Percentiles rank a stretch among this genome's conserved stretches.
Conservation (phyloP, 352 stramenopile species). For the Phytophthora ohioensis region DNA sequence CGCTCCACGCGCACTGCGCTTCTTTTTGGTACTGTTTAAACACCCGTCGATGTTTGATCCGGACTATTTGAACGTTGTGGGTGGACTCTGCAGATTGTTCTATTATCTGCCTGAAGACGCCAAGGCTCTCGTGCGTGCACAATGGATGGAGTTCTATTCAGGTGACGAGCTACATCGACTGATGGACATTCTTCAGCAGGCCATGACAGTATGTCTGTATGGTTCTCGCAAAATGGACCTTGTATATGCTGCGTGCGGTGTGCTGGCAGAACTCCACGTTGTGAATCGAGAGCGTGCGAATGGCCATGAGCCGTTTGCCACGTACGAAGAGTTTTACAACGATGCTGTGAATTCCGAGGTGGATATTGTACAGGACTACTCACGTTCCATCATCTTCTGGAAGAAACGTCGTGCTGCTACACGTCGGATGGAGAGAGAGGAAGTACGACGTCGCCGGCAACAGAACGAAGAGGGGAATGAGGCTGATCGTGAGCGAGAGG, state of each 20-base stretch:
- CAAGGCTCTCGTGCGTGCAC: constrained; percentile 61
- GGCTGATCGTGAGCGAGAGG: constrained; percentile 23
- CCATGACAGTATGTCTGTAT: constrained; percentile 81
- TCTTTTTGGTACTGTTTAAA: constrained; percentile 81
- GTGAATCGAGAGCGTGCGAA: constrained; percentile 57
- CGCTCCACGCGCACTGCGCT: constrained; percentile 49
- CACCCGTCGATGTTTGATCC: constrained; percentile 81
- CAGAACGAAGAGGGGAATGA: constrained; percentile 26
- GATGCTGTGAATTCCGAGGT: constrained; percentile 85
- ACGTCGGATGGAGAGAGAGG: constrained; percentile 26
- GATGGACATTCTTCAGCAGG: constrained; percentile 76
- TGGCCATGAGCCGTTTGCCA: constrained; percentile 52
- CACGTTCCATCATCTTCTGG: constrained; percentile 73
- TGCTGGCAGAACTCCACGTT: constrained; percentile 72
- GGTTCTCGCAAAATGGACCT: constrained; percentile 78
- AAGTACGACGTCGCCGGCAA: constrained; percentile 29
- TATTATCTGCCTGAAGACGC: constrained; percentile 58
- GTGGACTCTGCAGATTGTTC: constrained; percentile 75
- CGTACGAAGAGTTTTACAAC: constrained; percentile 85
- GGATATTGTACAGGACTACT: constrained; percentile 84
- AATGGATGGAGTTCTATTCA: constrained; percentile 64
- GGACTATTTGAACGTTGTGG: constrained; percentile 76
- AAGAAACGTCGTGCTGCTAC: constrained; percentile 60
- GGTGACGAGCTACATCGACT: constrained; percentile 73
- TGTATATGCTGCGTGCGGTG: constrained; percentile 73